phyloP scores from a whole-genome alignment of 1,284 basidiomycete genomes.

The Microbotryum scabiosae region DNA sequence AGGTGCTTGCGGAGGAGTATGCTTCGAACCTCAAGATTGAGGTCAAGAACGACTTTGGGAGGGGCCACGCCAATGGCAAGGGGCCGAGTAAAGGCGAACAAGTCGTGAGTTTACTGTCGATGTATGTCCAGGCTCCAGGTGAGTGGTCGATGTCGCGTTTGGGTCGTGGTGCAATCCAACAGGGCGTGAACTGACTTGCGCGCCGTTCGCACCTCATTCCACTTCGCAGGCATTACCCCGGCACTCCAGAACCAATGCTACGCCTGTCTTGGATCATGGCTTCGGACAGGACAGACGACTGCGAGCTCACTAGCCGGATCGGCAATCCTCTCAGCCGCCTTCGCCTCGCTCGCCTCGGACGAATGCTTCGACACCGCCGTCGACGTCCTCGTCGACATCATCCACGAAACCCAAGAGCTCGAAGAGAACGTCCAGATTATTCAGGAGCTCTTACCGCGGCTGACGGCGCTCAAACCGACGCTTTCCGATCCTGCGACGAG shows the following conservation, averaged over 20 bases:
- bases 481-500: slow-evolving; percentile 44
- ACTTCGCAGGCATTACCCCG: slow-evolving; percentile 61
- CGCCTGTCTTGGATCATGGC: slow-evolving; percentile 76
- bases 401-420: slow-evolving; percentile 97
- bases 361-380: slow-evolving; percentile 86
- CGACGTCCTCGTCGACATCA: slow-evolving; percentile 84
- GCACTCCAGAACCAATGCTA: slow-evolving; percentile 81
- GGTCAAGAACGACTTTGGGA: slow-evolving; percentile 50
- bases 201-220: background rate
- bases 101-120: slow-evolving; percentile 67
- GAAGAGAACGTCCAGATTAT: slow-evolving; percentile 88
- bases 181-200: background rate
- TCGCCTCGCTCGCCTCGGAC: slow-evolving; percentile 74
- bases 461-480: slow-evolving; percentile 62
- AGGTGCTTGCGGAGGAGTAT: slow-evolving; percentile 84
- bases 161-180: background rate
- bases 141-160: slow-evolving; percentile 34
- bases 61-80: background rate
- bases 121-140: slow-evolving; percentile 89
- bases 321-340: slow-evolving; percentile 73
- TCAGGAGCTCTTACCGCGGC: slow-evolving; percentile 70
- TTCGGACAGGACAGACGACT: slow-evolving; percentile 74
- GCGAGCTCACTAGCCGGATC: slow-evolving; percentile 60
- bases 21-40: slow-evolving; percentile 79
- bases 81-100: slow-evolving; percentile 44